Evolutionary conservation across 345 rosid species (phyloP).

Genomic region (Psidium guajava): DNA sequence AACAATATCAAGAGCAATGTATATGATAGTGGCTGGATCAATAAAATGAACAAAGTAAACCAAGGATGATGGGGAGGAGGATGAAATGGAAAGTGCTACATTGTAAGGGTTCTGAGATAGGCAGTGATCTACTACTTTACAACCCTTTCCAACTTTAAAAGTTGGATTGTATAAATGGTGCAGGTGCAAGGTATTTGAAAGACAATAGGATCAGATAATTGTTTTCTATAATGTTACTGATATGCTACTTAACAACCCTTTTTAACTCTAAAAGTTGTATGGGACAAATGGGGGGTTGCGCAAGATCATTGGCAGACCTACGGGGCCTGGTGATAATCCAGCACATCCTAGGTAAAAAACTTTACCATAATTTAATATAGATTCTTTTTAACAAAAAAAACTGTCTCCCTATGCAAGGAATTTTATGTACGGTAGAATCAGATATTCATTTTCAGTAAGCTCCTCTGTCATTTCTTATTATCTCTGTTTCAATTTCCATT

Average conservation of each 20-base stretch:
- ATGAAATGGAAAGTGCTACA: neutral
- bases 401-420: too few species aligned
- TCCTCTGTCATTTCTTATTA: neutral
- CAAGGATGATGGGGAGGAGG: neutral
- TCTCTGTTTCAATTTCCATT: neutral
- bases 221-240: too few species aligned
- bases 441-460: neutral
- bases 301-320: neutral
- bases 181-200: neutral
- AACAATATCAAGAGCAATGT: neutral
- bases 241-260: neutral
- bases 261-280: neutral
- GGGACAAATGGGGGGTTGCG: neutral
- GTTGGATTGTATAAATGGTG: neutral
- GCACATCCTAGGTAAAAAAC: neutral
- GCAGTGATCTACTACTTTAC: neutral
- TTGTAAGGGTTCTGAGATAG: neutral
- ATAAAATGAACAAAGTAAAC: neutral
- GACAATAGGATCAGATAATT: neutral
- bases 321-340: neutral
- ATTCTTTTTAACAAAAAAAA: neutral
- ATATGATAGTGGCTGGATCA: neutral
- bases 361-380: too few species aligned
- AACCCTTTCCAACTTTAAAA: neutral
- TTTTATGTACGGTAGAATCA: neutral